Base-by-base conservation (phyloP, 129 eudicot species). In the Deinandra increscens region DNA sequence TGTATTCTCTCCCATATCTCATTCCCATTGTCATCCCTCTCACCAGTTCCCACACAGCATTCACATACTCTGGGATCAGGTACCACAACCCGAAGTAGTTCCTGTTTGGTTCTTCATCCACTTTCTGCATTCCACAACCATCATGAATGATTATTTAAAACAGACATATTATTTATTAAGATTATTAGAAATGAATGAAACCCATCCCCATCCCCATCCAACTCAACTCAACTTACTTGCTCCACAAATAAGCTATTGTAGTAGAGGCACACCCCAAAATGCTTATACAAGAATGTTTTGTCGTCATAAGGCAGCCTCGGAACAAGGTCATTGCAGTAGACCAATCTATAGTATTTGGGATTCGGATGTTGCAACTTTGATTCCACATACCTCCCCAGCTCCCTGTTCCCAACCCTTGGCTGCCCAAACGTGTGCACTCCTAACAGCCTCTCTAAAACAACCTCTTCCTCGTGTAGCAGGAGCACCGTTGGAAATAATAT, bases 271-370 rank as follows among this genome's bases (percentile, higher is more conserved):
- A 41, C 78, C 22, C 98, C 98, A 23, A 93, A 93, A 83, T 93
- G 98, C 84, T 89, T 93, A 72, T 86, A 93, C 91, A 93, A 80
- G 87, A 90, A 93, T 63, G 90, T 87, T 44, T 68, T 87, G 76
- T 93, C 46, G 53, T 93, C 99, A 68, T 85, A 89, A 33, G 99
- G 99, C 77, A 93, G 60, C 78, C 99, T 78, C 65, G 99, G 95
- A 60, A 93, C 95, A 46, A 93, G 81, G 77, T 89, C 99, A 64
- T 89, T 89, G 82, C 90, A 86, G 67, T 93, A 93, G 14, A 93
- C 98, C 13, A 89, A 78, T 64, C 98, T 79, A 39, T 79, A 83
- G 74, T 93, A 93, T 85, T 67, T 93, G 9, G 85, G 74, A 15
- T 15, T 70, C 3, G 95, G 96, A 38, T 67, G 54, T 48, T 83